Percentiles rank a stretch among this genome's conserved stretches.
Conservation (phyloP, 73 alveolate genomes). For the Blepharisma japonicum region DNA sequence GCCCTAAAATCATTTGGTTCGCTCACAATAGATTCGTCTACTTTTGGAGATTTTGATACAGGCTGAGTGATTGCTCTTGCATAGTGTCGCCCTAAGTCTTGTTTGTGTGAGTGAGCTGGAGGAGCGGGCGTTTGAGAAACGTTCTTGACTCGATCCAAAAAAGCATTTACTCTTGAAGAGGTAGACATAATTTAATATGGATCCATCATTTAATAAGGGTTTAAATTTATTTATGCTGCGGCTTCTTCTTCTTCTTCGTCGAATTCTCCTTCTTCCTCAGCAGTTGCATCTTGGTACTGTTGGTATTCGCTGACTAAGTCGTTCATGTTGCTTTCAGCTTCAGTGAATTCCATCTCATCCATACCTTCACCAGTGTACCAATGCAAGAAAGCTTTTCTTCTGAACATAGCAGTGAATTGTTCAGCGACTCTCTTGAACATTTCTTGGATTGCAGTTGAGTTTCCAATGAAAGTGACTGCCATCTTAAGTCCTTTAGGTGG, state of each 20-base stretch:
- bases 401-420: conserved; percentile 94
- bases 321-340: conserved; percentile 95
- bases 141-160: too few relatives aligned
- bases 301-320: conserved; percentile 96
- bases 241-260: conserved; percentile 78
- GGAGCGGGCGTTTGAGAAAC: too few relatives aligned
- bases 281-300: conserved; percentile 94
- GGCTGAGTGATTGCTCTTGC: too few relatives aligned
- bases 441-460: conserved; percentile 96
- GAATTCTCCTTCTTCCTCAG: conserved; percentile 93
- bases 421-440: conserved; percentile 98
- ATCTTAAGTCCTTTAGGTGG: conserved; percentile 99
- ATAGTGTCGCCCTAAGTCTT: too few relatives aligned
- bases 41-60: too few relatives aligned
- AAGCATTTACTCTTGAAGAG: too few relatives aligned
- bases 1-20: too few relatives aligned
- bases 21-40: too few relatives aligned
- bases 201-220: too few relatives aligned
- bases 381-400: conserved; percentile 97
- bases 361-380: conserved; percentile 96
- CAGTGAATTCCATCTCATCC: conserved; percentile 95
- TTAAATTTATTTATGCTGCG: not conserved
- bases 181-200: too few relatives aligned
- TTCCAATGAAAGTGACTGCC: conserved; percentile 98
- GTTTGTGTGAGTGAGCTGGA: too few relatives aligned